Evolutionary conservation across 345 rosid species (phyloP), one percentile per base, ranked within the genome.

Genomic region (Corchorus capsularis): DNA sequence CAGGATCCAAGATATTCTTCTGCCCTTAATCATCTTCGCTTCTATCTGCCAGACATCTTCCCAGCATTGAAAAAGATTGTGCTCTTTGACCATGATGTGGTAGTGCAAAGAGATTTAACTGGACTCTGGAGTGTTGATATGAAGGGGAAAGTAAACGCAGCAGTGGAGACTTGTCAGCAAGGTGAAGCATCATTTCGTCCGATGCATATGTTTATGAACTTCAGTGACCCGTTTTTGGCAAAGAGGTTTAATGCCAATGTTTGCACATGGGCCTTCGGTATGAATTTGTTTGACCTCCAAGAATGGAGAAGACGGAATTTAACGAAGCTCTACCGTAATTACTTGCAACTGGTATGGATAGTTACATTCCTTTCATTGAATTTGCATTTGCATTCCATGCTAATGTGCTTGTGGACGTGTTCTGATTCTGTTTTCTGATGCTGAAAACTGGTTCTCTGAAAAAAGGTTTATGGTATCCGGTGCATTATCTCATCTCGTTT

Each of bases 191-290:
- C 98, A 22, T 91, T 86, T 75, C 89, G 77, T 67, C 84, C 75
- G 45, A 91, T 92, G 90, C 85, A 83, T 71, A 84, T 71, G 84
- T 85, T 87, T 75, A 60, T 96, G 45, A 84, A 94, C 82, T 96
- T 92, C 80, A 85, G 96, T 65, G 93, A 93, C 80, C 84, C 86
- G 27, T 85, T 87, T 75, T 84, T 92, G 59, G 82, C 87, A 37
- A 80, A 83, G 82, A 83, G 83, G 74, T 90, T 92, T 73, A 79
- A 84, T 82, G 87, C 87, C 39, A 83, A 85, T 80, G 82, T 92
- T 56, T 92, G 99, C 83, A 90, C 96, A 3, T 96, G 99, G 99
- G 97, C 96, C 6, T 96, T 89, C 75, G 99, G 99, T 46, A 86
- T 93, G 98, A 93, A 96, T 86, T 79, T 96, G 78, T 85, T 94